Evolutionary conservation across 192 early-diverging fungal genomes (phyloP), one percentile per base, ranked within the genome.

Genomic region (Backusella circina): DNA sequence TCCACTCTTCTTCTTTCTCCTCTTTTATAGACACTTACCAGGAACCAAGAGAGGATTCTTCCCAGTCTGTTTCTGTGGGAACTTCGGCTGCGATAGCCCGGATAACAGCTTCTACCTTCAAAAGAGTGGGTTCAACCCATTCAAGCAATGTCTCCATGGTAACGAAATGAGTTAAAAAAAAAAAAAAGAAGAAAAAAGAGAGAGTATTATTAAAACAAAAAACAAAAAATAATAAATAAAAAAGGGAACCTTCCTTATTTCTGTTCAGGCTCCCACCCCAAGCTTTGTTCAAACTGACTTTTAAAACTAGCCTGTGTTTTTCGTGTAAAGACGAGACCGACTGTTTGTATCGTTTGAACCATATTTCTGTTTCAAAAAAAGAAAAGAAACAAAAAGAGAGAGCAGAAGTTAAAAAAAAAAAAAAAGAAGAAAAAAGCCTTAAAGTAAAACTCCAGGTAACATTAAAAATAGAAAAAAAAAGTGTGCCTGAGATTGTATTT

Each of bases 21-120:
- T 8, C 18, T 13, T 23, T 21, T 68, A 1, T n/a, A 68, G 9
- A 36, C 67, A 80, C 39, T 72, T 84, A 87, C 86, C 86, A 87
- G 6, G 86, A 87, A 0, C 86, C 86, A 15, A 78, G 70, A 31
- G 80, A 41, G 32, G 86, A 85, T 41, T 83, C 77, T 13, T 76
- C 68, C 86, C 86, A 87, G 72, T 87, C 78, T 10, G 86, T 84
- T 38, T 87, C 86, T 9, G 75, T 75, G 39, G 86, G 86, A 57
- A 87, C 78, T 54, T 82, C 77, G 6, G 38, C 73, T 15, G 73
- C 73, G 21, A 74, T 64, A 21, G 30, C 54, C 5, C 37, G 37
- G 28, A 74, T 28, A 16, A 35, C 32, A 65, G 38, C 33, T 28
- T 74, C 73, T 0, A 73, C 21, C 35, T 23, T 57, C 7, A 35